A percentile compares a stretch with the other conserved stretches of the same genome.
Evolutionary conservation across 2,329 filamentous ascomycete genomes (phyloP).

Genomic region (Colletotrichum magnum): DNA sequence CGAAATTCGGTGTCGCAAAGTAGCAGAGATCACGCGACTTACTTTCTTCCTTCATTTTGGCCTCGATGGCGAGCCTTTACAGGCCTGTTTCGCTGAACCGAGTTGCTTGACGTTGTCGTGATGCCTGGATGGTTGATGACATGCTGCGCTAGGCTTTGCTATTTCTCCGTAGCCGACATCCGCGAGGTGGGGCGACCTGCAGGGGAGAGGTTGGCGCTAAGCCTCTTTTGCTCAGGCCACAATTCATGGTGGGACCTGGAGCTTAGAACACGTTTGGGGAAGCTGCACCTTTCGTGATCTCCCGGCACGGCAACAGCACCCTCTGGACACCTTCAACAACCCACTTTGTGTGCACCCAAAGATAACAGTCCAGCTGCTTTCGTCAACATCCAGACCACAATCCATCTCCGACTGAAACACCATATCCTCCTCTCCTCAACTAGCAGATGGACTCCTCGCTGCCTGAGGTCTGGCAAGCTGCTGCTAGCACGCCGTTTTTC

Average conservation of each 20-base stretch:
- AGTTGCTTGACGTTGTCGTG: constrained; percentile 34
- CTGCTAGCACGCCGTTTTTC: constrained; percentile 86
- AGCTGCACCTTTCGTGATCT: constrained; percentile 34
- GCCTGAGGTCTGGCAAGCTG: constrained; percentile 93
- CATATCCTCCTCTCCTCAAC: constrained; percentile 3
- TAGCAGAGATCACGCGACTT: constrained; percentile 33
- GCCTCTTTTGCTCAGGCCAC: constrained; percentile 52
- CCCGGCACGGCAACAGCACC: constrained; percentile 20
- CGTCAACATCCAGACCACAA: neutral
- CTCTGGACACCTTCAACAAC: constrained; percentile 1
- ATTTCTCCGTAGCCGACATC: constrained; percentile 37
- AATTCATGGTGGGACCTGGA: constrained; percentile 48
- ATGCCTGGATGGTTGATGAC: constrained; percentile 33
- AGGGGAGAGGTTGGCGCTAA: constrained; percentile 52
- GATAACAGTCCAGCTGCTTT: constrained; percentile 1
- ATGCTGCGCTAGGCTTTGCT: constrained; percentile 37
- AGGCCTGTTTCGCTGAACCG: constrained; percentile 25
- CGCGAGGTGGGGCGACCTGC: constrained; percentile 38
- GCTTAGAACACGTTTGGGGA: constrained; percentile 42
- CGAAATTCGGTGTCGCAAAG: fast-evolving
- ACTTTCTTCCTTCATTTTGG: constrained; percentile 58
- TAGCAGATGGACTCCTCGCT: constrained; percentile 81
- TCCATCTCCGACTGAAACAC: neutral
- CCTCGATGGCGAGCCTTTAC: constrained; percentile 25
- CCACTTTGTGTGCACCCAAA: constrained; percentile 7